These are phyloP conservation scores for Rhodocollybia butyracea DNA, from an alignment of 768 basidiomycete genomes.

Conservation along the genomic window DNA sequence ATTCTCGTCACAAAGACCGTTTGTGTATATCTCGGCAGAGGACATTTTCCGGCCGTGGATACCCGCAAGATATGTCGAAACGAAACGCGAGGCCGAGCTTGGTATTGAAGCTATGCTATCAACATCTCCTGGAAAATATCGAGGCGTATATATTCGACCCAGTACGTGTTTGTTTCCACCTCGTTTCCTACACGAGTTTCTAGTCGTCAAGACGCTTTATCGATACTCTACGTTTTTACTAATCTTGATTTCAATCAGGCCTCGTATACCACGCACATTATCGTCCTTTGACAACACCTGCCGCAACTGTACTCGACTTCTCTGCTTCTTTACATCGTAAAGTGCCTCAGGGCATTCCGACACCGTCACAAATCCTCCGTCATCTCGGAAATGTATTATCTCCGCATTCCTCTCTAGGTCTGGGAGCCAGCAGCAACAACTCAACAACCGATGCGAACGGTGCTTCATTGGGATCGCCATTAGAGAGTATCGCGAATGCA, in stretches of 20 bases:
- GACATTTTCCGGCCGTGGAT: constrained; percentile 88
- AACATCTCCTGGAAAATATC: constrained; percentile 36
- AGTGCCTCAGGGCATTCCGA: constrained; percentile 53
- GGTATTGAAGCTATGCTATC: constrained; percentile 55
- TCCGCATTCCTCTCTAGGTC: background rate
- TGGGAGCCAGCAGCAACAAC: too few relatives aligned
- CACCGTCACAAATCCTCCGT: constrained; percentile 63
- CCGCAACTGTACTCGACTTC: constrained; percentile 80
- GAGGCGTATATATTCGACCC: constrained; percentile 83
- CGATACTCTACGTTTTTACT: constrained; percentile 1
- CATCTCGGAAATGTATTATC: constrained; percentile 37
- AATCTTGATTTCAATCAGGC: constrained; percentile 47
- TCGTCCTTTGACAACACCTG: constrained; percentile 83
- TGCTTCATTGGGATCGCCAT: constrained; percentile 30
- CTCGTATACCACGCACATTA: constrained; percentile 95
- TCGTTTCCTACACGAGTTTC: background rate
- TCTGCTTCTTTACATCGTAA: constrained; percentile 70
- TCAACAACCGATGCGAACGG: too few relatives aligned
- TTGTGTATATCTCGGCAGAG: constrained; percentile 94
- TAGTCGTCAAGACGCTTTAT: constrained; percentile 11
- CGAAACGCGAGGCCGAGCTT: constrained; percentile 90
- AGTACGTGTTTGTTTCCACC: constrained; percentile 50
- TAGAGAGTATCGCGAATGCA: constrained; percentile 73
- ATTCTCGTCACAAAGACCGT: constrained; percentile 49
- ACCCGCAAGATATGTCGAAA: constrained; percentile 82